Evolutionary conservation across 2,329 filamentous ascomycete genomes (phyloP), one percentile per base, ranked within the genome.

Genomic region (Aspergillus pseudotamarii): DNA sequence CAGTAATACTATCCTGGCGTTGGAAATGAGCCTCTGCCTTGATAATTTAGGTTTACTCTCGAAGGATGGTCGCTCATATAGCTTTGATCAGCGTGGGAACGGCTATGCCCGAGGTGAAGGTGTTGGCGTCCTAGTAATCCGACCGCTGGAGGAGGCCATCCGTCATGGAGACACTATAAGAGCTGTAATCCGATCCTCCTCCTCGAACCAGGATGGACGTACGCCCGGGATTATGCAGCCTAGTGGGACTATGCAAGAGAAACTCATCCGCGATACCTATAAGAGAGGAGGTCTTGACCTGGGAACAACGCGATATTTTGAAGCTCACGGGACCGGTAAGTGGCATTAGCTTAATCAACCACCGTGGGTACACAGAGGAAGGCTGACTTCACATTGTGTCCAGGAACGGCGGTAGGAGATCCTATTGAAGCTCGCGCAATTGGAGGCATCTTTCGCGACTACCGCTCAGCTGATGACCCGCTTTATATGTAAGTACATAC

Each of bases 361-460:
- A 36, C 34, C 16, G 14, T 36, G 34, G 6, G 34, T 36, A 4
- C 16, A n/a, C 6, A 16, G 21, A 8, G 9, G 23, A 5, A 48
- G 21, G 45, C 6, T 48, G 21, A 48, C 11, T 19, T 4, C 2
- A 26, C 21, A 16, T 48, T 19, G 3, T 21, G 34, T 6, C 4
- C 12, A 41, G 32, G 50, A 6, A 88, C 86, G 21, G 78, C 78
- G 36, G 81, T 82, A 0, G 86, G 86, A 2, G 86, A 88, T 63
- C 84, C 85, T 0, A 81, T 84, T 19, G 86, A 88, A 66, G 82
- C 82, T 1, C 75, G 73, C 8, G 84, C 83, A 3, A 79, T 87
- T 36, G 73, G 79, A 38, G 76, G 77, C 6, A 80, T 84, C 0
- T 57, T 69, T 23, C 56, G 63, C 2, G 4, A 54, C n/a, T 50